Conservation (phyloP, 345 rosid species). For the Arabis alpina region DNA sequence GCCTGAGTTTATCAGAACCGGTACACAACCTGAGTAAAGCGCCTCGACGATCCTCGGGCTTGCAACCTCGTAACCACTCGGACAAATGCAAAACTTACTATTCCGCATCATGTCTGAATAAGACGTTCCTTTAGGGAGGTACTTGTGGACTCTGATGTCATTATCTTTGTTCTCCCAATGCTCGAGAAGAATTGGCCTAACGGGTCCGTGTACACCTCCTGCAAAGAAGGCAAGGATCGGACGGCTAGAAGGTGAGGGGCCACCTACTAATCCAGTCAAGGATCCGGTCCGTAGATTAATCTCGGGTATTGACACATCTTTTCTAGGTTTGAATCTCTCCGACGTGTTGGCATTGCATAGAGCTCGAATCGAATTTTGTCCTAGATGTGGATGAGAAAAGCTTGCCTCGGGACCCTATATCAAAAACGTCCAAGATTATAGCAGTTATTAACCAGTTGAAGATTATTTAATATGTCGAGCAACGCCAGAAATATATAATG, state of each 20-base stretch:
- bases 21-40: slow-evolving; percentile 81
- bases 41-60: slow-evolving; percentile 91
- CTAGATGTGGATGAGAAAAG: slow-evolving; percentile 54
- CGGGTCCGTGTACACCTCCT: slow-evolving; percentile 92
- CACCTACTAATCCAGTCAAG: slow-evolving; percentile 66
- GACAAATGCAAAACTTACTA: slow-evolving; percentile 87
- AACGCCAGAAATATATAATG: background rate
- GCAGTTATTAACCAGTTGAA: no score
- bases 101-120: slow-evolving; percentile 76
- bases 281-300: slow-evolving; percentile 69
- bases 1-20: slow-evolving; percentile 79
- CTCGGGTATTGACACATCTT: slow-evolving; percentile 87
- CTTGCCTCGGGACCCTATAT: slow-evolving; percentile 56
- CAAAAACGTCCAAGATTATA: slow-evolving; percentile 5
- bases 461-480: background rate
- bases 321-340: slow-evolving; percentile 73
- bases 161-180: slow-evolving; percentile 87
- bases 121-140: slow-evolving; percentile 73
- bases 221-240: slow-evolving; percentile 89
- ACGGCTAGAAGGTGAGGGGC: slow-evolving; percentile 78
- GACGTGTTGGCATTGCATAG: slow-evolving; percentile 92
- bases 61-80: slow-evolving; percentile 94
- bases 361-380: slow-evolving; percentile 67
- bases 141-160: slow-evolving; percentile 63
- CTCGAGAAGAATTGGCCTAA: slow-evolving; percentile 75